Evolutionary conservation across 2,329 filamentous ascomycete genomes (phyloP).

Genomic region (Malbranchea cinnamomea): DNA sequence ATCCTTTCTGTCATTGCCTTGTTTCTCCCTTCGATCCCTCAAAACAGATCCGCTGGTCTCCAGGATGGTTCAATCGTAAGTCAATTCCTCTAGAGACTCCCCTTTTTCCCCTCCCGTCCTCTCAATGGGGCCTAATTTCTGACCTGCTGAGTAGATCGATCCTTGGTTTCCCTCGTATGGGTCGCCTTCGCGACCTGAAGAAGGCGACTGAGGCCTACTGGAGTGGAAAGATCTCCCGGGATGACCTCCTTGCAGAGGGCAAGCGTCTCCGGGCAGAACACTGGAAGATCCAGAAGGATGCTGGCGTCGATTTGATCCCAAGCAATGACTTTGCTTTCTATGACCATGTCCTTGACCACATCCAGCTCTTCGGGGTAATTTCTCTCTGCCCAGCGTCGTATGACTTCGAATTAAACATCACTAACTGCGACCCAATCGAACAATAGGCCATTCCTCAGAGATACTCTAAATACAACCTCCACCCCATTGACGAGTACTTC

Average conservation of each 20-base stretch:
- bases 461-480: constrained; percentile 79
- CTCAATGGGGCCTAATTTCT: constrained; percentile 7
- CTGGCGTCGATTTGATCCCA: constrained; percentile 92
- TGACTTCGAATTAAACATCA: background rate
- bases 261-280: constrained; percentile 93
- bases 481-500: constrained; percentile 92
- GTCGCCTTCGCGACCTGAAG: constrained; percentile 96
- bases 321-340: constrained; percentile 99
- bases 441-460: constrained; percentile 72
- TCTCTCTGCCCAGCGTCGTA: constrained; percentile 6
- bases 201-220: constrained; percentile 99
- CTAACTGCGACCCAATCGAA: background rate
- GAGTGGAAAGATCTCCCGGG: constrained; percentile 84
- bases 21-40: background rate
- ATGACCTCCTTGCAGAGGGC: constrained; percentile 81
- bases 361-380: constrained; percentile 89
- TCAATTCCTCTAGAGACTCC: constrained; percentile 9
- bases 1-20: background rate
- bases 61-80: constrained; percentile 48
- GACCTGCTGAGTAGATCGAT: constrained; percentile 40
- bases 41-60: constrained; percentile 12
- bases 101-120: constrained; percentile 1
- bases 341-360: constrained; percentile 94
- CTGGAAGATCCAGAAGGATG: constrained; percentile 99
- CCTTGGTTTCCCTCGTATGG: constrained; percentile 98